A percentile compares a stretch with the other conserved stretches of the same genome.
Evolutionary conservation across 2,329 filamentous ascomycete genomes (phyloP).

Genomic region (Aspergillus neoniger): DNA sequence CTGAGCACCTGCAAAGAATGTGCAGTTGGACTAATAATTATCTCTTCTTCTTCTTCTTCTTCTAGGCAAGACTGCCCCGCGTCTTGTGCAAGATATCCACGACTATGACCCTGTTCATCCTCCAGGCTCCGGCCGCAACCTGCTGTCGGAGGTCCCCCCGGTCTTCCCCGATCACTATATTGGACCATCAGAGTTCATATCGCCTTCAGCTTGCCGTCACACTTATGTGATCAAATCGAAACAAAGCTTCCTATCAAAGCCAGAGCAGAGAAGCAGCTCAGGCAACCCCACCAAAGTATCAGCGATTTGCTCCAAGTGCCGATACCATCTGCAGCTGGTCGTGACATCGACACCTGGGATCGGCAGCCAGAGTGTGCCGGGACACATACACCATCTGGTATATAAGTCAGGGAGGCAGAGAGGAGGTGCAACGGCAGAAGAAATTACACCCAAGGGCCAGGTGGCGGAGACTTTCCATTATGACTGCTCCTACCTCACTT

Average conservation of each 20-base stretch:
- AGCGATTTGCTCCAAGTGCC: slow-evolving; percentile 63
- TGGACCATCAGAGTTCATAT: slow-evolving; percentile 38
- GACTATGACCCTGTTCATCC: slow-evolving; percentile 50
- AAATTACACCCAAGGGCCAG: slow-evolving; percentile 35
- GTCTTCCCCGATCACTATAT: slow-evolving; percentile 45
- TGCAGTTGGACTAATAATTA: slow-evolving; percentile 7
- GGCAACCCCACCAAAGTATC: slow-evolving; percentile 59
- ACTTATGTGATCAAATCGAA: slow-evolving; percentile 58
- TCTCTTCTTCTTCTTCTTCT: not conserved
- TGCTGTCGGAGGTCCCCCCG: slow-evolving; percentile 61
- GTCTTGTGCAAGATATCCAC: slow-evolving; percentile 49
- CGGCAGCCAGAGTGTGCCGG: slow-evolving; percentile 50
- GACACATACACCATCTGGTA: slow-evolving; percentile 64
- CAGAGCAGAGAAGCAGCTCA: slow-evolving; percentile 39
- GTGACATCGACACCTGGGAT: slow-evolving; percentile 54
- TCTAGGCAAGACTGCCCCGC: slow-evolving; percentile 55
- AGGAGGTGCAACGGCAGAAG: slow-evolving; percentile 24
- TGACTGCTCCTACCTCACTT: slow-evolving; percentile 60
- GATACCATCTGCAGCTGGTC: slow-evolving; percentile 61
- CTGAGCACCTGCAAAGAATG: not conserved
- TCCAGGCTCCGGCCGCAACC: slow-evolving; percentile 49
- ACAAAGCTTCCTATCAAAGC: slow-evolving; percentile 54
- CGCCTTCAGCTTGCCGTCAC: slow-evolving; percentile 58
- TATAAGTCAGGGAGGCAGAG: slow-evolving; percentile 41
- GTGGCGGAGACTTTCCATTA: slow-evolving; percentile 53